Evolutionary conservation across 495 filamentous ascomycete genomes (phyloP).

Genomic region (Cercophora samala): DNA sequence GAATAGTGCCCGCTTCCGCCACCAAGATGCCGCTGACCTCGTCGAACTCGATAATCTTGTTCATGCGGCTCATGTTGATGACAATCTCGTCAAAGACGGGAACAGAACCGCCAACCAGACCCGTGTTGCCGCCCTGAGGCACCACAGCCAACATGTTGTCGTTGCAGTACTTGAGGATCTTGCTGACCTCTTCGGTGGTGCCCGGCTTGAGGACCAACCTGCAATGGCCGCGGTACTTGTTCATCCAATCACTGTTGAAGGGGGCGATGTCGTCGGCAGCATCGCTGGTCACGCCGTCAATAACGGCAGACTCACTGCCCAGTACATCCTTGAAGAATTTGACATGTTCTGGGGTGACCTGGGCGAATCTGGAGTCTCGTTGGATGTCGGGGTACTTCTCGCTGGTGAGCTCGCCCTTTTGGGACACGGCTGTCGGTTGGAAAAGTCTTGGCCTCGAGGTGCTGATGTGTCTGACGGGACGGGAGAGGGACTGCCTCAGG

Average conservation of each 20-base stretch:
- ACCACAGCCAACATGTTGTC: slow-evolving; percentile 86
- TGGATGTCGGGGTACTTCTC: slow-evolving; percentile 82
- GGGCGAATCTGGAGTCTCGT: slow-evolving; percentile 68
- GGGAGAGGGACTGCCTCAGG: slow-evolving; percentile 19
- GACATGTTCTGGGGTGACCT: slow-evolving; percentile 73
- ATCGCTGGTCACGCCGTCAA: slow-evolving; percentile 74
- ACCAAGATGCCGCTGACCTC: slow-evolving; percentile 87
- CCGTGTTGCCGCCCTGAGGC: slow-evolving; percentile 97
- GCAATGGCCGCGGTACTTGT: slow-evolving; percentile 91
- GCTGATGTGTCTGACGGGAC: slow-evolving; percentile 34
- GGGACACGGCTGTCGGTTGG: slow-evolving; percentile 24
- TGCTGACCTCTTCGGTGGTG: slow-evolving; percentile 77
- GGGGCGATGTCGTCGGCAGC: slow-evolving; percentile 76
- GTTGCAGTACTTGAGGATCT: slow-evolving; percentile 90
- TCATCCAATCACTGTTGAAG: slow-evolving; percentile 98
- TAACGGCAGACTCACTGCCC: slow-evolving; percentile 70
- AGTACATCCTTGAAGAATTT: slow-evolving; percentile 72
- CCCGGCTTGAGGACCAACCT: slow-evolving; percentile 81
- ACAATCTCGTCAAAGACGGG: slow-evolving; percentile 98
- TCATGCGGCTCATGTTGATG: slow-evolving; percentile 83
- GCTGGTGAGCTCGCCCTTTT: slow-evolving; percentile 67
- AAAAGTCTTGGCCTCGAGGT: slow-evolving; percentile 33
- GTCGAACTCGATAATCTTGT: slow-evolving; percentile 86
- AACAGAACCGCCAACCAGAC: slow-evolving; percentile 88
- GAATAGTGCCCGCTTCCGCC: slow-evolving; percentile 83